A percentile compares a stretch with the other conserved stretches of the same genome.
These are phyloP conservation scores for Asterella californica DNA, from an alignment of 225 moss, liverwort and hornwort species.

Conservation along the genomic window DNA sequence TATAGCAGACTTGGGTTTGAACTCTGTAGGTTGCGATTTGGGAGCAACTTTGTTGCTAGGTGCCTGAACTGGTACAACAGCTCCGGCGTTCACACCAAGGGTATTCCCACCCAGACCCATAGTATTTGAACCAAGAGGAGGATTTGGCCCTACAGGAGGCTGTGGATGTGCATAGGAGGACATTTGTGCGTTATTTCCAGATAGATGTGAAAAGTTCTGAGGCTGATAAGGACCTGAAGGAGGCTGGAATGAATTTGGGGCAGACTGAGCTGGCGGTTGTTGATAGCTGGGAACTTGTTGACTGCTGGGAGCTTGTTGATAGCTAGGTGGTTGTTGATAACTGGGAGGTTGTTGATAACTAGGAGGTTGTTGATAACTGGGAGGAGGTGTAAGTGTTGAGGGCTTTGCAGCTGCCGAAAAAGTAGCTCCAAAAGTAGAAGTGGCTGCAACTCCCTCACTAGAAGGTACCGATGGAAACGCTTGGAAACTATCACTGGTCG, in stretches of 20 bases:
- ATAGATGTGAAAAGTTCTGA: constrained; percentile 25
- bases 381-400: constrained; percentile 25
- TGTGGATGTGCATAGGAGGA: constrained; percentile 7
- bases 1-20: constrained; percentile 72
- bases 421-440: constrained; percentile 25
- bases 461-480: constrained; percentile 28
- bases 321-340: constrained; percentile 17
- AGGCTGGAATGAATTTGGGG: constrained; percentile 34
- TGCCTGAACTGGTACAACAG: constrained; percentile 2
- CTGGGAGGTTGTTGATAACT: constrained; percentile 8
- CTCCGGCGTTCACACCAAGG: constrained; percentile 1
- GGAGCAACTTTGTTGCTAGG: constrained; percentile 11
- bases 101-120: constrained; percentile 8
- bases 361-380: constrained; percentile 23
- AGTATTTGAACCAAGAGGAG: constrained; percentile 18
- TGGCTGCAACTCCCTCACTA: constrained; percentile 4
- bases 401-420: constrained; percentile 20
- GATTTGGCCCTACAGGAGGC: constrained; percentile 11
- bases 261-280: constrained; percentile 18
- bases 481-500: constrained; percentile 33
- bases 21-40: constrained; percentile 54
- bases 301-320: constrained; percentile 3
- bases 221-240: constrained; percentile 39
- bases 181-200: constrained; percentile 20
- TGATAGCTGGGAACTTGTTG: constrained; percentile 13